phyloP scores from a whole-genome alignment of 202 grass and related monocot species.

The Panicum hallii region DNA sequence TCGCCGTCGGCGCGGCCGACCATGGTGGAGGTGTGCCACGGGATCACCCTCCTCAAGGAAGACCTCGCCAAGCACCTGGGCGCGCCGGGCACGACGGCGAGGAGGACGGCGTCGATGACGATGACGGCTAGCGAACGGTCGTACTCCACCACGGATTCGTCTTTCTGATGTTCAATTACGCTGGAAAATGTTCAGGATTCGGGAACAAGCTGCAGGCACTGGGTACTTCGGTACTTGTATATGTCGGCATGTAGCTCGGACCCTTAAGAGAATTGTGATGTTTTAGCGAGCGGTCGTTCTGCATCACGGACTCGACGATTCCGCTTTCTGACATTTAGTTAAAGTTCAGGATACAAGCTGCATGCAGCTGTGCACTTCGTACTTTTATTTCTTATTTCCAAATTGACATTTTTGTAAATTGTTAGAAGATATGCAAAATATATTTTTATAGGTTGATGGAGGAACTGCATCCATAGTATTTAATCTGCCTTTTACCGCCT shows the following conservation, averaged over 20 bases:
- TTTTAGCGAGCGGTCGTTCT: no score
- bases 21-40: slow-evolving; percentile 76
- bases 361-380: background rate
- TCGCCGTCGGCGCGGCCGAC: slow-evolving; percentile 65
- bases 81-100: background rate
- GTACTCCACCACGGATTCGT: slow-evolving; percentile 47
- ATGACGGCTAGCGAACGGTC: slow-evolving; percentile 52
- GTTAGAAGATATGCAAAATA: no score
- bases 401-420: no score
- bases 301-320: no score
- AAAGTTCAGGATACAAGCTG: background rate
- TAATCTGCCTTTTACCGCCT: no score
- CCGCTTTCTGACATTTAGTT: no score
- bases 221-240: background rate
- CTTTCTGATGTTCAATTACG: slow-evolving; percentile 34
- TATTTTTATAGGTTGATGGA: no score
- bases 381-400: background rate
- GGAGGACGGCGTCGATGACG: background rate
- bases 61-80: slow-evolving; percentile 63
- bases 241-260: background rate
- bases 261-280: no score
- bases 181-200: no score
- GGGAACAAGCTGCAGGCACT: no score
- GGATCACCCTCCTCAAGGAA: slow-evolving; percentile 72
- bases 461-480: no score